A percentile compares a stretch with the other conserved stretches of the same genome.
Conservation (phyloP, 2,329 filamentous ascomycete species). For the Colletotrichum karsti region DNA sequence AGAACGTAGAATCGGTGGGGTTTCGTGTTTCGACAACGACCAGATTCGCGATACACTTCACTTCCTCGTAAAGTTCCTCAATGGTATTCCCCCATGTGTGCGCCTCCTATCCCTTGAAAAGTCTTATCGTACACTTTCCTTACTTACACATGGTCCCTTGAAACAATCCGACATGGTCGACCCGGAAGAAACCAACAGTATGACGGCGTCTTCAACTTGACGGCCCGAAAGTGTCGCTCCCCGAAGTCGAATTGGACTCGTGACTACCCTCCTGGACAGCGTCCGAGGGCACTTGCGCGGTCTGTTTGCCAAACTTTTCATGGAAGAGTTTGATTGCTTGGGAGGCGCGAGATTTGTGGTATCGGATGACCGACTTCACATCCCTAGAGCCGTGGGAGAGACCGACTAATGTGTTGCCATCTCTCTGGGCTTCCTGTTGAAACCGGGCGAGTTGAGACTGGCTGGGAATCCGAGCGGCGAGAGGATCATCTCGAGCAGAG, state of each 20-base stretch:
- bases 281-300: background rate
- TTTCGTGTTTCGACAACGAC: too few species aligned
- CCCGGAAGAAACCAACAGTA: background rate
- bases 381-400: background rate
- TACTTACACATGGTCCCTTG: too few species aligned
- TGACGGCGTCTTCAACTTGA: background rate
- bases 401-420: constrained; percentile 3
- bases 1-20: too few species aligned
- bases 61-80: too few species aligned
- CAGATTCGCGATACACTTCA: too few species aligned
- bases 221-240: too few species aligned
- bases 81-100: too few species aligned
- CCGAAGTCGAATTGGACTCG: background rate
- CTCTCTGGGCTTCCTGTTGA: background rate
- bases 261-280: background rate
- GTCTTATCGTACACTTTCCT: too few species aligned
- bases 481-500: background rate
- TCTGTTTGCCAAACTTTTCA: background rate
- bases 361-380: background rate
- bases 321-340: constrained; percentile 1
- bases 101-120: too few species aligned
- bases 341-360: constrained; percentile 6
- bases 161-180: too few species aligned
- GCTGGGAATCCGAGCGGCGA: background rate
- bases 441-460: constrained; percentile 11